These are phyloP conservation scores for Pseudonitzschia pungens DNA, from an alignment of 108 stramenopile genomes.

Conservation along the genomic window DNA sequence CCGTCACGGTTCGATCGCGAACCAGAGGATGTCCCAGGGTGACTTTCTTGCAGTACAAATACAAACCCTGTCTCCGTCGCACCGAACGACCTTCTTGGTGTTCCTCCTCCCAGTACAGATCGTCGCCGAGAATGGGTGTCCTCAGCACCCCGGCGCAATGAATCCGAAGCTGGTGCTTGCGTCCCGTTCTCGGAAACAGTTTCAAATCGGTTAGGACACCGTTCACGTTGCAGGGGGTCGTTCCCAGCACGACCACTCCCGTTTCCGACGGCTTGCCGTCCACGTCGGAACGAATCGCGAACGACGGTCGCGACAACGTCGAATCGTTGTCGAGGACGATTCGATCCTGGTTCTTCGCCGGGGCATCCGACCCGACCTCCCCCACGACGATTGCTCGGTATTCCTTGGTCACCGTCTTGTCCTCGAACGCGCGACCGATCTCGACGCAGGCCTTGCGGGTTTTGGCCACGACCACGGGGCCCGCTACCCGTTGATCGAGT, in stretches of 20 bases:
- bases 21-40: slow-evolving; percentile 1
- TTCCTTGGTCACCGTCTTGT: slow-evolving; percentile 12
- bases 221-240: slow-evolving; percentile 11
- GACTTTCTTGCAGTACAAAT: slow-evolving; percentile 15
- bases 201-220: slow-evolving; percentile 9
- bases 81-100: not conserved
- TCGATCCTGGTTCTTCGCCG: not conserved
- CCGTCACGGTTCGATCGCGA: not conserved
- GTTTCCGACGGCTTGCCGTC: slow-evolving; percentile 11
- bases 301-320: not conserved
- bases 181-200: slow-evolving; percentile 56
- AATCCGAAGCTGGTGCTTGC: slow-evolving; percentile 82
- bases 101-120: slow-evolving; percentile 53
- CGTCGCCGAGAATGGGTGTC: slow-evolving; percentile 83
- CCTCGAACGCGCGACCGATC: slow-evolving; percentile 3
- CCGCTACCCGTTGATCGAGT: slow-evolving; percentile 2
- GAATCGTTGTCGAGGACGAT: not conserved
- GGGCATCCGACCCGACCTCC: not conserved
- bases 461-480: slow-evolving; percentile 11
- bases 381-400: slow-evolving; percentile 11
- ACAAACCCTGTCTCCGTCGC: slow-evolving; percentile 8
- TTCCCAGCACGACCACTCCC: not conserved
- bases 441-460: slow-evolving; percentile 1
- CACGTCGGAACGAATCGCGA: slow-evolving; percentile 15
- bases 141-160: slow-evolving; percentile 71